Conservation (phyloP, 352 stramenopile genomes). For the Pythium scleroteichum region DNA sequence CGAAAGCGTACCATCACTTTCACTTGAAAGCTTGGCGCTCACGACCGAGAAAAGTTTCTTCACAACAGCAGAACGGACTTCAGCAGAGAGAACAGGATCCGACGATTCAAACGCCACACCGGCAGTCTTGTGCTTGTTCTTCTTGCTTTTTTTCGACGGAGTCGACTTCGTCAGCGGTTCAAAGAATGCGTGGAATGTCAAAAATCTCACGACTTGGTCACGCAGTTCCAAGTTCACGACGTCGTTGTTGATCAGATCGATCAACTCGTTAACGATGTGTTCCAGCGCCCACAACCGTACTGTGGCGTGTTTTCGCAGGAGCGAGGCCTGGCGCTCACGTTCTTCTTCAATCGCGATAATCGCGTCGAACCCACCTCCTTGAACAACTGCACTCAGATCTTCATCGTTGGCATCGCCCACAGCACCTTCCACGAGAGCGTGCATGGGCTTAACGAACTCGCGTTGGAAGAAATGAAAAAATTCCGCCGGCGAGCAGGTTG, state of each 20-base stretch:
- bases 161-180: constrained; percentile 27
- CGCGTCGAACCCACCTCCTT: constrained; percentile 58
- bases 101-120: constrained; percentile 22
- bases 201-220: constrained; percentile 55
- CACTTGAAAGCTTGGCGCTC: constrained; percentile 51
- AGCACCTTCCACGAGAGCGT: constrained; percentile 46
- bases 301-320: constrained; percentile 56
- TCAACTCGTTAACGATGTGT: constrained; percentile 48
- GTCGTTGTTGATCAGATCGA: constrained; percentile 31
- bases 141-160: constrained; percentile 31
- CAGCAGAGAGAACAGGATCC: constrained; percentile 47
- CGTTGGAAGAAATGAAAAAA: constrained; percentile 76
- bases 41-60: constrained; percentile 72
- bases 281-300: constrained; percentile 79
- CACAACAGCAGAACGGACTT: constrained; percentile 45
- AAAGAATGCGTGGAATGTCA: constrained; percentile 78
- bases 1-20: constrained; percentile 43
- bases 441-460: constrained; percentile 65
- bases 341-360: constrained; percentile 79
- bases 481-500: constrained; percentile 43
- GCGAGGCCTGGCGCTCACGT: constrained; percentile 61
- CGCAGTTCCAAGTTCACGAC: constrained; percentile 32
- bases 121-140: constrained; percentile 26
- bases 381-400: constrained; percentile 36
- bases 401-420: constrained; percentile 44